A percentile compares a stretch with the other conserved stretches of the same genome.
These are phyloP conservation scores for Curvularia sp. DNA, from an alignment of 2,329 filamentous ascomycete genomes.

Conservation along the genomic window DNA sequence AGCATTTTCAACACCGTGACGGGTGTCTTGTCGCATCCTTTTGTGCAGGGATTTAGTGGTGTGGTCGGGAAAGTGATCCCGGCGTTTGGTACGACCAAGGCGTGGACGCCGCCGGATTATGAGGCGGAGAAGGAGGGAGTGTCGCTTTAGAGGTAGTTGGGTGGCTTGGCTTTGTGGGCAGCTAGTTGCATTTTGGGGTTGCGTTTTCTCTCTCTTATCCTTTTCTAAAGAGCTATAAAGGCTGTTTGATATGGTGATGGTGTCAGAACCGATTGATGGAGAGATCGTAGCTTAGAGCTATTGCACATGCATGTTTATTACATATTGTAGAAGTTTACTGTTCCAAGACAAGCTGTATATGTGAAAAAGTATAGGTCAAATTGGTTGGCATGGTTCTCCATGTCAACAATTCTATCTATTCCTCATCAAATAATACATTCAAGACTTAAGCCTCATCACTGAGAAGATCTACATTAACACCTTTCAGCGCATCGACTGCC, in stretches of 20 bases:
- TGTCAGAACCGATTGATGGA: background rate
- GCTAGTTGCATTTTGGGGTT: background rate
- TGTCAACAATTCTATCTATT: too few species aligned
- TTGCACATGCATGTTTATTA: background rate
- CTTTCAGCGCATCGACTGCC: constrained; percentile 79
- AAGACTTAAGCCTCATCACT: constrained; percentile 12
- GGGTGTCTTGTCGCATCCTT: constrained; percentile 25
- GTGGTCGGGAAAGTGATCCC: constrained; percentile 21
- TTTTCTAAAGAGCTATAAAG: background rate
- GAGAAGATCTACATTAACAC: constrained; percentile 70
- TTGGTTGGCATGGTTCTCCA: background rate
- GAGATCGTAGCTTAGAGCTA: background rate
- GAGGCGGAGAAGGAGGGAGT: constrained; percentile 23
- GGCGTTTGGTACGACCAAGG: constrained; percentile 24
- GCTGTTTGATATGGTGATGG: background rate
- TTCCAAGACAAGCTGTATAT: background rate
- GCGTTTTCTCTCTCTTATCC: background rate
- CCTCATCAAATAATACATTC: too few species aligned
- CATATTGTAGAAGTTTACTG: background rate
- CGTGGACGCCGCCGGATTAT: constrained; percentile 26
- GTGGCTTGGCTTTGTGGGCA: background rate
- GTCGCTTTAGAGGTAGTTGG: background rate
- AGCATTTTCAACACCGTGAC: constrained; percentile 24
- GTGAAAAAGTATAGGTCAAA: too few species aligned
- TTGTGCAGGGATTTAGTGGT: constrained; percentile 20